These are phyloP conservation scores for Sonneratia alba DNA, from an alignment of 345 rosid species.

Conservation along the genomic window DNA sequence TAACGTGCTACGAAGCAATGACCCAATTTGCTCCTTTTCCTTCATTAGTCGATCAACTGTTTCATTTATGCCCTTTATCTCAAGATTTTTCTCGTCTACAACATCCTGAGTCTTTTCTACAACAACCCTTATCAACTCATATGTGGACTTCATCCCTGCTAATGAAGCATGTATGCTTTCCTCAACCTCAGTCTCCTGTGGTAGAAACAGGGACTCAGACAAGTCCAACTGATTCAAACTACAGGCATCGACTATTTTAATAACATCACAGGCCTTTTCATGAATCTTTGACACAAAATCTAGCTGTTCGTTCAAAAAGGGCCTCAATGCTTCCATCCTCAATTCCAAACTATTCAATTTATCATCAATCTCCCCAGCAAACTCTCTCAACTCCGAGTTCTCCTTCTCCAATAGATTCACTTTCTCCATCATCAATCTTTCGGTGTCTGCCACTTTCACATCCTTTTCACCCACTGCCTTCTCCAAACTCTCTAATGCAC, in stretches of 20 bases:
- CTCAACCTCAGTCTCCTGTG: slow-evolving; percentile 70
- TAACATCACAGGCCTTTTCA: slow-evolving; percentile 48
- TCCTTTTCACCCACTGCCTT: slow-evolving; percentile 47
- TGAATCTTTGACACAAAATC: slow-evolving; percentile 73
- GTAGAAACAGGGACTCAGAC: slow-evolving; percentile 79
- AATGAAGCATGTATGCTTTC: slow-evolving; percentile 81
- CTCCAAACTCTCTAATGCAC: slow-evolving; percentile 44
- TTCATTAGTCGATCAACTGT: slow-evolving; percentile 50
- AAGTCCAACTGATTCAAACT: slow-evolving; percentile 55
- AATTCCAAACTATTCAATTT: slow-evolving; percentile 50
- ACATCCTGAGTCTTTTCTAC: slow-evolving; percentile 48
- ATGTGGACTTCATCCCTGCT: slow-evolving; percentile 89
- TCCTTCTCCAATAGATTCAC: slow-evolving; percentile 40
- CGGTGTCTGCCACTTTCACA: slow-evolving; percentile 38
- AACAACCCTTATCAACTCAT: slow-evolving; percentile 53
- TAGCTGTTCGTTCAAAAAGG: slow-evolving; percentile 73
- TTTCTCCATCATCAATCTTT: slow-evolving; percentile 44
- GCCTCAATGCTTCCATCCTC: slow-evolving; percentile 60
- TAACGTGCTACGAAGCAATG: slow-evolving; percentile 76
- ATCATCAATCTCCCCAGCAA: slow-evolving; percentile 66
- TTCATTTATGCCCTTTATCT: slow-evolving; percentile 63
- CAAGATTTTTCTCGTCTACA: slow-evolving; percentile 53
- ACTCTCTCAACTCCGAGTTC: slow-evolving; percentile 44
- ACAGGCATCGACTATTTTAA: slow-evolving; percentile 49
- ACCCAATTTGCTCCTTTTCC: slow-evolving; percentile 88